phyloP scores from a whole-genome alignment of 2,329 filamentous ascomycete genomes.

The Zymoseptoria tritici region DNA sequence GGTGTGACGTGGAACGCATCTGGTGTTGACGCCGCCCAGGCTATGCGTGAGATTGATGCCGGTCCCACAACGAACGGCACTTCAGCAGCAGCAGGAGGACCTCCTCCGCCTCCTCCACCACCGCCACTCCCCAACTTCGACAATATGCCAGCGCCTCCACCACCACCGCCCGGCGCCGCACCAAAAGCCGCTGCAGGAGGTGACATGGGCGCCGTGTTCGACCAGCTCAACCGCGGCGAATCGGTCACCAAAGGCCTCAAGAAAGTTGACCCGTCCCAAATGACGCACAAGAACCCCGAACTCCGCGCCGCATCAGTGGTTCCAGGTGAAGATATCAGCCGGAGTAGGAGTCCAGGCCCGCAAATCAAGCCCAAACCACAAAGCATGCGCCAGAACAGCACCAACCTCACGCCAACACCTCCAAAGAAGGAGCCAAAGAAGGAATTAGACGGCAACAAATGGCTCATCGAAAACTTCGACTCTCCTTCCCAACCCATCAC shows the following conservation, averaged over 20 bases:
- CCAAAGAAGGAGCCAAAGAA: conserved; percentile 33
- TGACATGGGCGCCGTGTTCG: conserved; percentile 83
- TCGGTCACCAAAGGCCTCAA: conserved; percentile 80
- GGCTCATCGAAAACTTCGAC: conserved; percentile 93
- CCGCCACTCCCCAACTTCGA: conserved; percentile 45
- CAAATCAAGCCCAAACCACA: conserved; percentile 55
- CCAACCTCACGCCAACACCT: conserved; percentile 13
- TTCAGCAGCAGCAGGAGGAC: conserved; percentile 45
- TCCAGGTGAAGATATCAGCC: conserved; percentile 47
- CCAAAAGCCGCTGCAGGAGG: conserved; percentile 36
- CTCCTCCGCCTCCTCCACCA: conserved; percentile 59
- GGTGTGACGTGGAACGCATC: conserved; percentile 85
- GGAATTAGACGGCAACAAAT: conserved; percentile 65
- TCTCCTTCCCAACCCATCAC: conserved; percentile 64
- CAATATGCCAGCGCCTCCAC: conserved; percentile 53
- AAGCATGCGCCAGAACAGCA: conserved; percentile 40
- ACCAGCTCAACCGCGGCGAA: conserved; percentile 80
- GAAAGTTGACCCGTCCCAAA: conserved; percentile 90
- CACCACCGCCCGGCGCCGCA: conserved; percentile 48
- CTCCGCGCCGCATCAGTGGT: conserved; percentile 68
- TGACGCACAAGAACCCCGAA: conserved; percentile 97
- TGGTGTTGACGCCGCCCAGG: conserved; percentile 62
- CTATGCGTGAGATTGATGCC: conserved; percentile 51
- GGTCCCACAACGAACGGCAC: conserved; percentile 28
- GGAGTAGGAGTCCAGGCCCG: conserved; percentile 79